phyloP scores from a whole-genome alignment of 768 basidiomycete species.

The Pleurotus giganteus region DNA sequence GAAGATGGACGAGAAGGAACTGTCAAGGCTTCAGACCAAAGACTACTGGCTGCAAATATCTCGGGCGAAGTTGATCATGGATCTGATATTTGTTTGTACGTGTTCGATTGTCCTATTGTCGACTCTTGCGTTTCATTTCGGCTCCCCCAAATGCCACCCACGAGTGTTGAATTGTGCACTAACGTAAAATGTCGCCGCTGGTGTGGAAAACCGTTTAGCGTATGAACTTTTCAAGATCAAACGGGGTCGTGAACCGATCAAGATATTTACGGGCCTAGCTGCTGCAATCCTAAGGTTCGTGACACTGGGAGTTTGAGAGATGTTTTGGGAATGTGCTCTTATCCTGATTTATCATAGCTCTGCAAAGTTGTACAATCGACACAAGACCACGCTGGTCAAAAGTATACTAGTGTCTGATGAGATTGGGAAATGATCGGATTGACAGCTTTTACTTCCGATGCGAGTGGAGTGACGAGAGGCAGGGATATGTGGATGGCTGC shows the following conservation, averaged over 20 bases:
- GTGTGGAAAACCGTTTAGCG: slow-evolving; percentile 39
- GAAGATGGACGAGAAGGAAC: slow-evolving; percentile 69
- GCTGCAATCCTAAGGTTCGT: slow-evolving; percentile 74
- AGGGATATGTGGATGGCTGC: background rate
- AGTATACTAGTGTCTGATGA: slow-evolving; percentile 25
- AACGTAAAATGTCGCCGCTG: slow-evolving; percentile 10
- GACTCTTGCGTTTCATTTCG: slow-evolving; percentile 9
- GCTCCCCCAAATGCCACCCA: background rate
- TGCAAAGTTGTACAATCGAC: slow-evolving; percentile 73
- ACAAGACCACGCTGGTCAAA: slow-evolving; percentile 62
- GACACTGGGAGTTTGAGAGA: background rate
- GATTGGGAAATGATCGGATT: background rate
- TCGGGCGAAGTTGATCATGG: slow-evolving; percentile 74
- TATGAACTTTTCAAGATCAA: slow-evolving; percentile 77
- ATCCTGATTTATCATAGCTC: slow-evolving; percentile 40
- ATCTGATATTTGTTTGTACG: slow-evolving; percentile 84
- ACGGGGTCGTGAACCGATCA: slow-evolving; percentile 55
- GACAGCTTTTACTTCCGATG: background rate
- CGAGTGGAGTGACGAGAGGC: background rate
- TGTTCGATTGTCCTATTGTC: slow-evolving; percentile 14
- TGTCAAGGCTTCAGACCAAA: slow-evolving; percentile 63
- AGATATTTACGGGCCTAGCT: slow-evolving; percentile 64
- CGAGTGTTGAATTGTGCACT: slow-evolving; percentile 11
- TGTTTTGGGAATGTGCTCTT: slow-evolving; percentile 8
- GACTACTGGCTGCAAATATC: slow-evolving; percentile 76